Evolutionary conservation across 768 basidiomycete species (phyloP), one percentile per base, ranked within the genome.

Genomic region (Cystofilobasidium macerans): DNA sequence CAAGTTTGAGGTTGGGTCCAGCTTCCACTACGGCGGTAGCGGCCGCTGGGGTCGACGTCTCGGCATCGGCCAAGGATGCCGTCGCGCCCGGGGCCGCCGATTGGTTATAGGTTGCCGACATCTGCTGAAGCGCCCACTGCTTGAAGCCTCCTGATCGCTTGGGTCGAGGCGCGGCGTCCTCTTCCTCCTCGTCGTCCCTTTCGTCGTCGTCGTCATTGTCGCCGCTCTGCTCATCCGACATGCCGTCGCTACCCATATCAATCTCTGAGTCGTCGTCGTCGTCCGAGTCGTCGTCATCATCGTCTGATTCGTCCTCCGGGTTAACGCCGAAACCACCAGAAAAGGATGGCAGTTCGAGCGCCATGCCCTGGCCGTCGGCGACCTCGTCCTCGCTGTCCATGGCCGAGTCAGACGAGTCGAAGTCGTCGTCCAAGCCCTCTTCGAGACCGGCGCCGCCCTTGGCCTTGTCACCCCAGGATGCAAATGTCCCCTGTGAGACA

Each of bases 71-170:
- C 4, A n/a, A n/a, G n/a, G n/a, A n/a, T n/a, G n/a, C n/a, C n/a
- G n/a, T n/a, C n/a, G n/a, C n/a, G n/a, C 43, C 51, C 4, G 59
- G 48, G 24, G 43, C 48, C n/a, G 43, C 51, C n/a, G 59, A n/a
- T 20, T 45, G 42, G 57, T 82, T 83, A 24, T 76, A 81, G 4
- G 70, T 72, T 59, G 57, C 35, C 57, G 79, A 84, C 60, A 88
- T 80, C 73, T 95, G 91, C 62, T 86, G 82, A 68, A 85, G 73
- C 0, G 92, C 93, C 93, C 93, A 95, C 45, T 85, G 80, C 74
- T 95, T 95, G 82, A 95, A 97, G 9, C 83, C 82, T 16, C 70
- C 57, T 4, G 78, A 71, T 33, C 74, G 73, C 67, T 79, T 83
- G 18, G 75, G 73, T 35, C 68, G 68, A 16, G 62, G 66, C 30